Base-by-base conservation (phyloP, 768 basidiomycete genomes). In the Amanita rimosa region DNA sequence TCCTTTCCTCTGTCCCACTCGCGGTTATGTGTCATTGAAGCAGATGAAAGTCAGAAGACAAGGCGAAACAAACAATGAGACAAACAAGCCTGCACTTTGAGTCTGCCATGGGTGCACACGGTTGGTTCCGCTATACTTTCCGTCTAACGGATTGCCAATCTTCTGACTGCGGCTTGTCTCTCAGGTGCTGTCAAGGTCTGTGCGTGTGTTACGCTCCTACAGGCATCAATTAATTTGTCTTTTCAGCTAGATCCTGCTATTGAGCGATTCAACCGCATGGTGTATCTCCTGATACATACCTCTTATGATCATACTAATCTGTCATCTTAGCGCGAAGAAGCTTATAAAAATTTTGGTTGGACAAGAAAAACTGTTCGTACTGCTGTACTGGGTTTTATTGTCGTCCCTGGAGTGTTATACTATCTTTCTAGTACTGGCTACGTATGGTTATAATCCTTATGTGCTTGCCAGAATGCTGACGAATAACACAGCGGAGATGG, bases 1-100 rank as follows among this genome's bases (percentile, higher is more conserved):
- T 79, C 75, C 64, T 88, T 89, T 45, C 85, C 87, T 63, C 74
- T 75, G 68, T 89, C 86, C 88, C 89, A 90, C 71, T 90, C 86
- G 54, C 89, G 80, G 66, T 84, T 84, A 65, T 83, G 78, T 44
- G 83, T 73, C 85, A 87, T 85, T 64, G 54, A 41, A 40, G 52
- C 56, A 62, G 59, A 58, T 58, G 55, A 54, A 52, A 42, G 62
- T 61, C 49, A 57, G 58, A 62, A 62, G 58, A 43, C 56, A 63
- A 60, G 62, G 55, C 46, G 54, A 55, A 47, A 57, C 54, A 68
- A 70, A 68, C 66, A 68, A 61, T 44, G 26, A 19, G 21, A 22
- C 42, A 55, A 35, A 64, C 59, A 69, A 69, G 67, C 60, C 66
- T 67, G 54, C 53, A 50, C 43, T 54, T 52, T 57, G 7, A 9